Evolutionary conservation across 2,329 filamentous ascomycete species (phyloP), one percentile per base, ranked within the genome.

Genomic region (Alternaria conjuncta): DNA sequence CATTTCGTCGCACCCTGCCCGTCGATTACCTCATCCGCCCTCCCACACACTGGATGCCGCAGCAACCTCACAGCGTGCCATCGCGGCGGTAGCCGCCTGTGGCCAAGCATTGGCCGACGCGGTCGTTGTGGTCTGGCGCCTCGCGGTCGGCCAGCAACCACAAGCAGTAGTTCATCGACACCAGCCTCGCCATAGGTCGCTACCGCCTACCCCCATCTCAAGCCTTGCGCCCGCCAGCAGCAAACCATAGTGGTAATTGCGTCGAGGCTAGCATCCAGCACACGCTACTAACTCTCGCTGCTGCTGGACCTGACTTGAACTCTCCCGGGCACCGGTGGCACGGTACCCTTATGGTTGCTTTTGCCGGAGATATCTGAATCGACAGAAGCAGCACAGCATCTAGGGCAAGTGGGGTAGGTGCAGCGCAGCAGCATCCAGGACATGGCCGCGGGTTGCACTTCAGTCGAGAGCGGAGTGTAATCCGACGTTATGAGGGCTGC

Each of bases 1-100:
- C 62, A 60, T 64, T 73, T 61, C 43, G 72, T 72, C 65, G 61
- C 63, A 63, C 64, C 61, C 55, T 60, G 30, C 55, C 36, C 12
- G 49, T 57, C 25, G 60, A 72, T 72, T 74, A 72, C 68, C 71
- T 73, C 70, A 72, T 70, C 67, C 56, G 66, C 66, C 57, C 66
- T 65, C 61, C 63, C 69, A 71, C 64, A 66, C 71, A 44, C 67
- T 69, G 60, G 69, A 68, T 61, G 70, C 70, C 68, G 70, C 74
- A 73, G 67, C 67, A 63, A 73, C 61, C 72, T 77, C 71, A 72
- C 75, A 74, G 70, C 62, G 70, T 74, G 71, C 69, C 75, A 69
- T 73, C 58, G 71, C 57, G 59, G 62, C 57, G 60, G 69, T 64
- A 64, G 68, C 67, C 60, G 61, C 56, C 53, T 25, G 61, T 64